These are phyloP conservation scores for Pleomassaria siparia DNA, from an alignment of 2,329 filamentous ascomycete genomes.

Conservation along the genomic window DNA sequence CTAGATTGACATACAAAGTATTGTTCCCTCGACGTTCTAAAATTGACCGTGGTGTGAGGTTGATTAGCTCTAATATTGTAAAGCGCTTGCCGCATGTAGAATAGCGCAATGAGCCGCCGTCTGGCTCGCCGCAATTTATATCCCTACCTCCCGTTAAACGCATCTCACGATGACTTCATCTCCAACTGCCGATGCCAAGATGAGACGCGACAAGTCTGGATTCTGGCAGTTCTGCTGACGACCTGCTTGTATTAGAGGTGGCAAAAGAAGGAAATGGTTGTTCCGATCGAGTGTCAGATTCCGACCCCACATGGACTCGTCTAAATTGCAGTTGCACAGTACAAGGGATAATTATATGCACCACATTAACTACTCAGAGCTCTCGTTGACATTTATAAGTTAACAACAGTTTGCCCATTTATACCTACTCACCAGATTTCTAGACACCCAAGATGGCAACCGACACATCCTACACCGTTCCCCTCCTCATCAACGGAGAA, in stretches of 20 bases:
- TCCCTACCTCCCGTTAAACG: neutral
- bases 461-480: constrained; percentile 39
- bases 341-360: no score
- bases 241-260: neutral
- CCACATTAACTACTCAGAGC: neutral
- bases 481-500: constrained; percentile 53
- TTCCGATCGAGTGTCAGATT: no score
- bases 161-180: neutral
- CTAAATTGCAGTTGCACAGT: no score
- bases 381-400: neutral
- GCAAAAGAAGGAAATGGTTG: neutral
- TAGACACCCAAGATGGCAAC: constrained; percentile 8
- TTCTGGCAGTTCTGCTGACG: no score
- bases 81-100: neutral
- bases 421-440: neutral
- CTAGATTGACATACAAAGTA: no score
- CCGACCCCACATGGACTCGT: no score
- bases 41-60: no score
- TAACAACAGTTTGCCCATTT: neutral
- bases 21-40: no score
- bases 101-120: neutral
- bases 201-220: neutral
- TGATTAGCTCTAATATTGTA: neutral
- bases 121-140: neutral
- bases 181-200: neutral